Evolutionary conservation across 176 grass and related monocot genomes (phyloP), one percentile per base, ranked within the genome.

Genomic region (Eremochloa ophiuroides): DNA sequence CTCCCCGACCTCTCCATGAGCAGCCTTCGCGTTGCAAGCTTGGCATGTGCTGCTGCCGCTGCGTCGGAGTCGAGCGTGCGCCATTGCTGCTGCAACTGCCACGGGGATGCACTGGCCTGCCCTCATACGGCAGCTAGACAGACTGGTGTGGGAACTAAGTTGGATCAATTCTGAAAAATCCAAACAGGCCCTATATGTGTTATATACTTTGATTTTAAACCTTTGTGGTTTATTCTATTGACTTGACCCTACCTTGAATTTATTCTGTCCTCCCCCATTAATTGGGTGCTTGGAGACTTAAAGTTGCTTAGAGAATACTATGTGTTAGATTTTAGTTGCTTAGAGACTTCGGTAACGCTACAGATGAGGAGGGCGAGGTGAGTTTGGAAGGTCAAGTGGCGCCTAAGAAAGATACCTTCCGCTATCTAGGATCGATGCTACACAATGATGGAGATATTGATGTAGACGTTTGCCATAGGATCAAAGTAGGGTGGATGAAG

Each of bases 21-120:
- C 63, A 85, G 33, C 82, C 62, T 85, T 61, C 76, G 76, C 69
- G 75, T 84, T 38, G 58, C 81, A 47, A 18, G 75, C 11, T 85
- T 76, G 76, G 34, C 74, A 26, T 53, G 22, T 0, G 7, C 69
- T 15, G 18, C 79, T 22, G n/a, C 62, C 22, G 2, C 78, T 28
- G 18, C 51, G 15, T 43, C 7, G 0, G 48, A 62, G 1, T 47
- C 46, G 1, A 69, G n/a, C 38, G 38, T 68, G 39, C 2, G 13
- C 2, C 71, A 10, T 29, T 74, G 38, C 69, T 16, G 17, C 39
- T 30, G 20, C 43, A 8, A 33, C 27, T 22, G 71, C 62, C 22
- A 27, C 55, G 11, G 17, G 39, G n/a, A n/a, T n/a, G 22, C 6
- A 41, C 39, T 23, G n/a, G 2, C 53, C 17, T 35, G 63, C 33